Evolutionary conservation across 768 basidiomycete species (phyloP).

Genomic region (Guyanaporus albipodus): DNA sequence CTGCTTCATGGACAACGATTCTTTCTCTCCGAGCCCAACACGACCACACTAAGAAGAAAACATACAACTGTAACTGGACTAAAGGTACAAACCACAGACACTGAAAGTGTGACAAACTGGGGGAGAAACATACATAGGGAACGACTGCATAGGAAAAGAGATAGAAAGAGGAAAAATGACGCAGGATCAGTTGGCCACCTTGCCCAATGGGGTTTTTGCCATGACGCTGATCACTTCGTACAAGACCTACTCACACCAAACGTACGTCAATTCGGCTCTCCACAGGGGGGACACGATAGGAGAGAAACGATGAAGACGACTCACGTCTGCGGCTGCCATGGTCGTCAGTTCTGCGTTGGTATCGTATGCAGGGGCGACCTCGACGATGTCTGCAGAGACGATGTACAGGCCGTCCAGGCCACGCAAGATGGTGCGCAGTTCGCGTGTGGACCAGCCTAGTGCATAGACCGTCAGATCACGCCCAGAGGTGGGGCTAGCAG

Average conservation of each 20-base stretch:
- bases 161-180: background rate
- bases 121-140: no score
- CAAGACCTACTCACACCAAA: conserved; percentile 49
- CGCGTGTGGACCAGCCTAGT: conserved; percentile 69
- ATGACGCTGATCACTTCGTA: conserved; percentile 76
- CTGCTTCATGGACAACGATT: no score
- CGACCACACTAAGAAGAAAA: no score
- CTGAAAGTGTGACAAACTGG: no score
- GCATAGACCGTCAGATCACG: background rate
- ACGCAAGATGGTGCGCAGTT: conserved; percentile 70
- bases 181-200: conserved; percentile 32
- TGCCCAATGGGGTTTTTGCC: conserved; percentile 76
- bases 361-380: conserved; percentile 82
- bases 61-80: no score
- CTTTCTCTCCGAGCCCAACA: no score
- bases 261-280: no score
- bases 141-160: no score
- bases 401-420: conserved; percentile 73
- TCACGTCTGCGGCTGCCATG: conserved; percentile 59
- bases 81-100: no score
- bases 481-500: no score
- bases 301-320: no score
- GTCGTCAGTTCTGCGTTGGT: conserved; percentile 60
- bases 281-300: background rate
- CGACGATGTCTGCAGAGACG: conserved; percentile 80